Percentiles rank a stretch among this genome's conserved stretches.
phyloP scores from a whole-genome alignment of 345 rosid species.

The Sisymbrium irio region DNA sequence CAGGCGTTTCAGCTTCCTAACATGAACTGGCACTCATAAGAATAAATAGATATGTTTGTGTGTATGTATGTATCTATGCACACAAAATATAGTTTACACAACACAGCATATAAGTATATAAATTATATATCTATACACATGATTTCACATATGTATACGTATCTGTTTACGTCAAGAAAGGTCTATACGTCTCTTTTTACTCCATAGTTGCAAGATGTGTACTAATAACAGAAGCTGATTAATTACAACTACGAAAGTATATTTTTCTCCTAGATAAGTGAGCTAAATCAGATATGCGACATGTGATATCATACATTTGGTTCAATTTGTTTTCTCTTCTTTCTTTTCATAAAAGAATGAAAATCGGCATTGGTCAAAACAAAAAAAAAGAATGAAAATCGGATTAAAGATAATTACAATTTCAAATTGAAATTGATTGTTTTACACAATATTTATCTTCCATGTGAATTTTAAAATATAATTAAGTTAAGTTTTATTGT shows the following conservation, averaged over 20 bases:
- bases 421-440: no score
- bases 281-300: background rate
- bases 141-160: constrained; percentile 20
- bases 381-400: no score
- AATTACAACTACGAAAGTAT: background rate
- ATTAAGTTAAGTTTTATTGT: no score
- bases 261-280: background rate
- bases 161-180: constrained; percentile 24
- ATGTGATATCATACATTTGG: no score
- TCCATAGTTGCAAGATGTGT: constrained; percentile 23
- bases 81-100: constrained; percentile 14
- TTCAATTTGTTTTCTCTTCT: no score
- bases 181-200: constrained; percentile 30
- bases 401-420: no score
- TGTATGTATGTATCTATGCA: constrained; percentile 5
- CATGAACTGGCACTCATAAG: constrained; percentile 47
- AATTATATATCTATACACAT: background rate
- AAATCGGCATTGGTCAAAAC: no score
- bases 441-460: no score
- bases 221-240: constrained; percentile 30
- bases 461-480: no score
- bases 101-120: constrained; percentile 1
- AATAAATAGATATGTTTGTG: background rate
- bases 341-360: no score
- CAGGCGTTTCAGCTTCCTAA: constrained; percentile 59